Base-by-base conservation (phyloP, 208 protist species). In the Leishmania martiniquensis region DNA sequence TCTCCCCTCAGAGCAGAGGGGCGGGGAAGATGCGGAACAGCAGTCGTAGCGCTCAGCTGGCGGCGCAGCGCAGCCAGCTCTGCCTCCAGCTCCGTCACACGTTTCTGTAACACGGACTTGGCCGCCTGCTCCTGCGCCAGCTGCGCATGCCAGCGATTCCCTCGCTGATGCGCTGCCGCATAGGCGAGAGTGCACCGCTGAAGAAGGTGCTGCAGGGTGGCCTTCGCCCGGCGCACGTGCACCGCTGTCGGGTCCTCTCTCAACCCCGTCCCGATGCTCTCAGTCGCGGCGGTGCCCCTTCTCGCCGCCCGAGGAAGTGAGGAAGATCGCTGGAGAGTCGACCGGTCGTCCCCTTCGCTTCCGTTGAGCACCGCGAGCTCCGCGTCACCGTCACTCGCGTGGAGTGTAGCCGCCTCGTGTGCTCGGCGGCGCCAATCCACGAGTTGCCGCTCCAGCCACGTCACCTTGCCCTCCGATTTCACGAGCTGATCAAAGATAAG, bases 401-500 rank as follows among this genome's bases (percentile, higher is more conserved):
- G 51, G 20, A 76, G 62, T 45, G 57, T 6, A 7, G 69, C 79
- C 1, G 62, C 70, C 60, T 84, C 75, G 49, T 68, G 75, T 10
- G 75, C 73, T 49, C 74, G 80, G 49, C 77, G 80, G 13, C 80
- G 80, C 80, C 80, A 84, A 44, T 80, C 59, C 15, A 84, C 63
- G 22, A 84, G 70, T 65, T 84, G 80, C 20, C 49, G 72, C 62
- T 84, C 80, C 62, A 84, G 60, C 80, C 80, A 84, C 22, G 75
- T 44, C 70, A 84, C 80, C 75, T 84, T 84, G 51, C 80, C 80
- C 70, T 84, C 80, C 7, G 80, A 79, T 6, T 37, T 62, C 20
- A 84, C 69, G 44, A 84, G 80, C 44, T 84, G 80, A 29, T 84
- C 69, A n/a, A 80, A 84, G 54, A 84, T 84, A 54, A 84, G 80